Evolutionary conservation across 108 stramenopile species (phyloP).

Genomic region (Asterionellopsis glacialis): DNA sequence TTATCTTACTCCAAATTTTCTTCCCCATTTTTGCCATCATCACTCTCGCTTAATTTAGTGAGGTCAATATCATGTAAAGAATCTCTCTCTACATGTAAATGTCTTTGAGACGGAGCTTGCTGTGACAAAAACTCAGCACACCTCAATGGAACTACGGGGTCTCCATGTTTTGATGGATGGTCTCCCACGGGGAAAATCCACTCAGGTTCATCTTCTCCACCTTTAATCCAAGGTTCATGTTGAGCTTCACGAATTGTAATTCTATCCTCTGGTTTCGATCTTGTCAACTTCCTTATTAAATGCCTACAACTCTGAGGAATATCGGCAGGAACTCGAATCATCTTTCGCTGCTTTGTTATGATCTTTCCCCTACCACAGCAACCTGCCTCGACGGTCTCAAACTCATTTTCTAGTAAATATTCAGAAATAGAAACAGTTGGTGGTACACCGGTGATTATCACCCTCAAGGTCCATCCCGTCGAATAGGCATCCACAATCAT

Average conservation of each 20-base stretch:
- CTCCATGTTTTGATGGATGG: constrained; percentile 39
- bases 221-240: constrained; percentile 63
- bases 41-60: background rate
- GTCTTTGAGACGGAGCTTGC: background rate
- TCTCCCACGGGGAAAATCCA: constrained; percentile 61
- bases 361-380: constrained; percentile 25
- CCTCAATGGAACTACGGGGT: constrained; percentile 56
- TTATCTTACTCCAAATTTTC: background rate
- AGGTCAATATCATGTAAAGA: background rate
- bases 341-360: constrained; percentile 15
- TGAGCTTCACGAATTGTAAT: constrained; percentile 77
- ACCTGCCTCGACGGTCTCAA: constrained; percentile 17
- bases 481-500: constrained; percentile 86
- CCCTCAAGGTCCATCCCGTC: constrained; percentile 75
- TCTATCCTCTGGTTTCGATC: constrained; percentile 50
- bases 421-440: constrained; percentile 62
- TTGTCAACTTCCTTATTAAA: constrained; percentile 50
- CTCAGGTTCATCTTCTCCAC: constrained; percentile 33
- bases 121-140: constrained; percentile 24
- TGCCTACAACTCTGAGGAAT: constrained; percentile 52
- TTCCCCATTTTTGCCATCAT: background rate
- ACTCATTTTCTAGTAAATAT: constrained; percentile 40
- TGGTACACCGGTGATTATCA: constrained; percentile 78
- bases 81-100: background rate
- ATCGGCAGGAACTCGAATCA: constrained; percentile 47